Evolutionary conservation across 768 basidiomycete species (phyloP), one percentile per base, ranked within the genome.

Genomic region (Porpolomopsis calyptriformis): DNA sequence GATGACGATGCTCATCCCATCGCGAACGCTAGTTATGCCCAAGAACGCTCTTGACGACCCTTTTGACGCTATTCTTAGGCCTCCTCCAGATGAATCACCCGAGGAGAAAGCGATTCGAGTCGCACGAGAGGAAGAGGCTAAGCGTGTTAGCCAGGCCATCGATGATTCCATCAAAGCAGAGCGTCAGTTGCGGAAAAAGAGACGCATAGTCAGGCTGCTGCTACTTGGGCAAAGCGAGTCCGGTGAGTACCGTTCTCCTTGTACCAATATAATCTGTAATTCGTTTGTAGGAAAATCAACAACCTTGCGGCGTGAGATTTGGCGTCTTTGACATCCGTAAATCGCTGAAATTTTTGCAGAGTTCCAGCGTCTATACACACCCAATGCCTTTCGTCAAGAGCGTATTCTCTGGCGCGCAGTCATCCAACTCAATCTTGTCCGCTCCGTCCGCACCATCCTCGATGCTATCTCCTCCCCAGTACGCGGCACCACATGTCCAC

Each of bases 201-300:
- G 72, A 58, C 73, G 73, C 39, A 71, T 84, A 47, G 85, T 89
- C 46, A 68, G 82, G 48, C 70, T 89, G 11, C 65, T 89, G 37
- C 68, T 89, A 18, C 74, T 89, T 1, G 86, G 86, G 5, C 86
- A 88, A 68, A 85, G 81, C 64, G 85, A 89, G 67, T 84, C 80
- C 5, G 85, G 85, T 80, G 59, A 52, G 79, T 63, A 18, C 26
- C 6, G 4, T 23, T 5, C 19, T 44, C n/a, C 9, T 4, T 24
- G 34, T 38, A 27, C 14, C 16, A 26, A 26, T n/a, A n/a, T 16
- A 23, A 42, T 29, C 7, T 8, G 16, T 11, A 2, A 18, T 36
- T 16, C 22, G 4, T 34, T 19, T 36, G 10, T 49, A 85, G 84
- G 83, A 49, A 87, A 86, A 66, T 85, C 82, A 0, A 88, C 85